Conservation (phyloP, 805 yeast species). For the Ogataea siamensis region DNA sequence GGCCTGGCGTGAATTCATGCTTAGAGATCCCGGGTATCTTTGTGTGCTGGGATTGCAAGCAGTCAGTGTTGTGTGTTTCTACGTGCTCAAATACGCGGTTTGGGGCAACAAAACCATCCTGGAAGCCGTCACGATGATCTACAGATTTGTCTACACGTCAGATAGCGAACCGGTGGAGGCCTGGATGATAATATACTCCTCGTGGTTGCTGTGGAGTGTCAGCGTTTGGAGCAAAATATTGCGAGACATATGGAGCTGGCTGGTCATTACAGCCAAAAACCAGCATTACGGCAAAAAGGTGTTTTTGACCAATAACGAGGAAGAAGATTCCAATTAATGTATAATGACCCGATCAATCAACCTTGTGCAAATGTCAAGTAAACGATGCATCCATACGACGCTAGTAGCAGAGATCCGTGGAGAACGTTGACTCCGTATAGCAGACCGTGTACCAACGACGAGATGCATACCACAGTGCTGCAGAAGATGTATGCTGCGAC, state of each 20-base stretch:
- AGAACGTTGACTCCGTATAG: slow-evolving; percentile 15
- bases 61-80: neutral
- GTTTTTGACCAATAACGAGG: slow-evolving; percentile 25
- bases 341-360: slow-evolving; percentile 1
- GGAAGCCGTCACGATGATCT: neutral
- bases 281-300: slow-evolving; percentile 29
- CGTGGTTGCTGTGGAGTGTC: slow-evolving; percentile 12
- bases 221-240: slow-evolving; percentile 9
- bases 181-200: neutral
- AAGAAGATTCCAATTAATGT: slow-evolving; percentile 14
- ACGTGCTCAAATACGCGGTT: neutral
- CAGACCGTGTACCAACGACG: slow-evolving; percentile 12
- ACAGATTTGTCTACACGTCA: neutral
- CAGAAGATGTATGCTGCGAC: slow-evolving; percentile 17
- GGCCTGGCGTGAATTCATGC: neutral
- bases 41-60: neutral
- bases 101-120: neutral
- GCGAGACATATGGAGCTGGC: slow-evolving; percentile 8
- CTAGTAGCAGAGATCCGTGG: slow-evolving; percentile 13
- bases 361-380: slow-evolving; percentile 18
- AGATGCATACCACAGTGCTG: slow-evolving; percentile 14
- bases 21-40: neutral
- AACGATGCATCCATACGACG: slow-evolving; percentile 15
- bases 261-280: slow-evolving; percentile 25
- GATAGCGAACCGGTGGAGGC: neutral